Base-by-base conservation (phyloP, 1,139 yeast genomes). In the Oligophagozyma castellii region DNA sequence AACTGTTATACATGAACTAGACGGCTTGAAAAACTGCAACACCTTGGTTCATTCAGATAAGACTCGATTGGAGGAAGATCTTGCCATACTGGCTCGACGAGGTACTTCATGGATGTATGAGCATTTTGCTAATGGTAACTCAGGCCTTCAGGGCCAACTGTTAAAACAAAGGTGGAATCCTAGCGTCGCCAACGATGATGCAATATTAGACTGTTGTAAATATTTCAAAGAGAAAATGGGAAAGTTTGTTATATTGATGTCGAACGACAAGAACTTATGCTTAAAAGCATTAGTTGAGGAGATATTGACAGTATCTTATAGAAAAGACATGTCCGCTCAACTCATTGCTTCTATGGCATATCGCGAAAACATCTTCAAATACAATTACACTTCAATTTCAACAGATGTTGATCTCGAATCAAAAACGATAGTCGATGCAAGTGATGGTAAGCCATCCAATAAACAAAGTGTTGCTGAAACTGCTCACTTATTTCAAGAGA, bases 231-330 rank as follows among this genome's bases (percentile, higher is more conserved):
- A 61, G 14, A 48, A 49, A 15, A 48, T 63, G 10, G 36, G 47
- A 12, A 19, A 19, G 7, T 56, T 81, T 29, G 76, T 76, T 4
- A 66, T 83, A 4, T 52, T 80, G 19, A 44, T 83, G 30, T 76
- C 94, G 0, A 79, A 84, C 49, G 96, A 86, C 49, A 76, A 74
- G 41, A 84, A 84, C 47, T 58, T 86, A 13, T 81, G 95, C 49
- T 54, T 69, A 37, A 79, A 77, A 48, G 93, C 95, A 0, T 57
- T 84, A 30, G 53, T 74, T 2, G 74, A 81, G 43, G 73, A 63
- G 1, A 49, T 83, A 0, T 56, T 72, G 22, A 81, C 95, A 0
- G 74, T 83, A 0, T 73, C 84, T 3, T 77, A 55, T 42, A 56
- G 71, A 16, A 52, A 59, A 11, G 67, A 61, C 0, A 71, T 80